Conservation (phyloP, 2,329 filamentous ascomycete genomes). For the Fusarium sublunatum region DNA sequence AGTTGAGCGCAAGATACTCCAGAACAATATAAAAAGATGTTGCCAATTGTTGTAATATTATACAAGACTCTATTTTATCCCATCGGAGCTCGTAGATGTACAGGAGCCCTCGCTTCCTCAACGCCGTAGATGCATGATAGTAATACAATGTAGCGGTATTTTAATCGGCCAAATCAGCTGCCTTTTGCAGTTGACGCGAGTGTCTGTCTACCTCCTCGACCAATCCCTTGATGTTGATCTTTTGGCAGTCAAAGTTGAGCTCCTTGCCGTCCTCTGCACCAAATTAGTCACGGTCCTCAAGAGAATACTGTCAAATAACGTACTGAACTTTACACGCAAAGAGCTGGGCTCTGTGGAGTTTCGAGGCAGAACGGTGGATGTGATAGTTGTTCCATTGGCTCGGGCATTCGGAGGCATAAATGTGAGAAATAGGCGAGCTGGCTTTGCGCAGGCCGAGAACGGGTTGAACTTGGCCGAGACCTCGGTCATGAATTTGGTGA, state of each 20-base stretch:
- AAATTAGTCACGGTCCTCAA: conserved; percentile 37
- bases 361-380: conserved; percentile 79
- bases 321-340: conserved; percentile 88
- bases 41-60: conserved; percentile 43
- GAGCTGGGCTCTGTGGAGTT: conserved; percentile 74
- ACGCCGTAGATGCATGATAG: conserved; percentile 51
- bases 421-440: conserved; percentile 88
- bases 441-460: conserved; percentile 81
- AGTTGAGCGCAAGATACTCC: conserved; percentile 29
- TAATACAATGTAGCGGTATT: conserved; percentile 42
- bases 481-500: conserved; percentile 86
- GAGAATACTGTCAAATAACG: conserved; percentile 41
- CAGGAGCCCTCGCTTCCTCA: conserved; percentile 38
- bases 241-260: conserved; percentile 82
- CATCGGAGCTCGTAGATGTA: conserved; percentile 34
- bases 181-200: conserved; percentile 82
- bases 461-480: conserved; percentile 92
- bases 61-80: conserved; percentile 42
- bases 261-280: conserved; percentile 88
- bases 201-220: conserved; percentile 91
- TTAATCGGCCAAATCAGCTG: conserved; percentile 77
- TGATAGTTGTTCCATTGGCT: conserved; percentile 77
- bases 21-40: conserved; percentile 36
- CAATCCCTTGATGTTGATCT: conserved; percentile 85
- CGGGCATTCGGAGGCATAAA: conserved; percentile 84